Conservation (phyloP, 2,329 filamentous ascomycete genomes). For the Colletotrichum eleusines region DNA sequence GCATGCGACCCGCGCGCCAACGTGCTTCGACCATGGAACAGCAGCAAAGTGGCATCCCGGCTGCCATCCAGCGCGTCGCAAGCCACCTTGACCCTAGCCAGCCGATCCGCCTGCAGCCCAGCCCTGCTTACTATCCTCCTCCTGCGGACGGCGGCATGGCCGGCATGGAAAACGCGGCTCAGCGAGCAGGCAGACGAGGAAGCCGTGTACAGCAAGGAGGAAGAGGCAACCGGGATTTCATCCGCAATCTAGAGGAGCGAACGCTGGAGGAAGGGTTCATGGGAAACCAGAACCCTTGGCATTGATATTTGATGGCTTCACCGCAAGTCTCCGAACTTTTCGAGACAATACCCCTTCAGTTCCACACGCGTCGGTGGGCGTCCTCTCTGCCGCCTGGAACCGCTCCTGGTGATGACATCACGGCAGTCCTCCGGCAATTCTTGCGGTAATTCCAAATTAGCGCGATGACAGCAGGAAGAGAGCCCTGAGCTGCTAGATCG, state of each 20-base stretch:
- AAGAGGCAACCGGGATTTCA: conserved; percentile 84
- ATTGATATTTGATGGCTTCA: conserved; percentile 63
- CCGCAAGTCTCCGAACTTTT: background rate
- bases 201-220: conserved; percentile 75
- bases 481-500: conserved; percentile 6
- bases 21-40: conserved; percentile 97
- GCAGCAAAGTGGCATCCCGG: conserved; percentile 91
- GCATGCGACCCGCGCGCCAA: conserved; percentile 80
- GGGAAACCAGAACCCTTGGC: conserved; percentile 72
- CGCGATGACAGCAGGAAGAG: background rate
- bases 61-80: conserved; percentile 92
- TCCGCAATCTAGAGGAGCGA: conserved; percentile 92
- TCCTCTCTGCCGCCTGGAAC: background rate
- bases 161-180: conserved; percentile 68
- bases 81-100: conserved; percentile 95
- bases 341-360: background rate
- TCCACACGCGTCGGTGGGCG: background rate
- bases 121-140: conserved; percentile 96
- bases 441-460: background rate
- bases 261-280: conserved; percentile 94
- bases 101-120: conserved; percentile 93
- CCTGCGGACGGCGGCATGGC: conserved; percentile 81
- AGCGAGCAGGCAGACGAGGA: conserved; percentile 76
- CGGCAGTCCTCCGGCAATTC: background rate
- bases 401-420: background rate